phyloP scores from a whole-genome alignment of 345 rosid species.

The Heritiera littoralis region DNA sequence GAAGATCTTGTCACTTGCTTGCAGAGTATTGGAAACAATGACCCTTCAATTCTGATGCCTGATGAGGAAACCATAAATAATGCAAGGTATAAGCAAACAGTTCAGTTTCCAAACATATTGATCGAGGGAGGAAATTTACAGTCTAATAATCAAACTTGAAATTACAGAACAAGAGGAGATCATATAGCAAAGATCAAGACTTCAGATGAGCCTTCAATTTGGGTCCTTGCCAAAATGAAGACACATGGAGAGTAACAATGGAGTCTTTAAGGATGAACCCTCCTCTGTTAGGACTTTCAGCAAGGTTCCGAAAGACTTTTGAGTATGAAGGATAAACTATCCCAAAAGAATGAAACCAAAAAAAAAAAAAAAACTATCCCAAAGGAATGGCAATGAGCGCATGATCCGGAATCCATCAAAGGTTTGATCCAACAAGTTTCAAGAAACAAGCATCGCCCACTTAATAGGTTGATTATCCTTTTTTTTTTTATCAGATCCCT shows the following conservation, averaged over 20 bases:
- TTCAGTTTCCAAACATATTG: neutral
- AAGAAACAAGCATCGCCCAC: conserved; percentile 31
- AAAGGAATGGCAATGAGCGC: conserved; percentile 45
- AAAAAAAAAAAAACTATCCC: conserved; percentile 35
- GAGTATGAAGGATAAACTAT: conserved; percentile 34
- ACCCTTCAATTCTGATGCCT: conserved; percentile 22
- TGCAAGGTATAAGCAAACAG: conserved; percentile 27
- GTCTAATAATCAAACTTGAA: neutral
- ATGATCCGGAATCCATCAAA: conserved; percentile 32
- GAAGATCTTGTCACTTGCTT: conserved; percentile 43
- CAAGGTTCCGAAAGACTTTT: conserved; percentile 37
- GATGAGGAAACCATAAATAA: conserved; percentile 51
- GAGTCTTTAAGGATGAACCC: conserved; percentile 47
- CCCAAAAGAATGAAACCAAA: no score
- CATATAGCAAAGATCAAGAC: conserved; percentile 32
- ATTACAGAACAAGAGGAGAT: conserved; percentile 48
- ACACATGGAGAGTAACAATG: conserved; percentile 57
- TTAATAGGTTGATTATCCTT: no score
- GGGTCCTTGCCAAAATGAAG: conserved; percentile 56
- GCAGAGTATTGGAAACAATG: conserved; percentile 22
- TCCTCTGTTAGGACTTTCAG: conserved; percentile 48
- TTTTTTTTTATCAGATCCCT: no score
- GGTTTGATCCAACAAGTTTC: conserved; percentile 33
- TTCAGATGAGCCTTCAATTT: conserved; percentile 35
- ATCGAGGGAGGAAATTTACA: neutral